Evolutionary conservation across 495 filamentous ascomycete species (phyloP).

Genomic region (Geoglossum glabrum): DNA sequence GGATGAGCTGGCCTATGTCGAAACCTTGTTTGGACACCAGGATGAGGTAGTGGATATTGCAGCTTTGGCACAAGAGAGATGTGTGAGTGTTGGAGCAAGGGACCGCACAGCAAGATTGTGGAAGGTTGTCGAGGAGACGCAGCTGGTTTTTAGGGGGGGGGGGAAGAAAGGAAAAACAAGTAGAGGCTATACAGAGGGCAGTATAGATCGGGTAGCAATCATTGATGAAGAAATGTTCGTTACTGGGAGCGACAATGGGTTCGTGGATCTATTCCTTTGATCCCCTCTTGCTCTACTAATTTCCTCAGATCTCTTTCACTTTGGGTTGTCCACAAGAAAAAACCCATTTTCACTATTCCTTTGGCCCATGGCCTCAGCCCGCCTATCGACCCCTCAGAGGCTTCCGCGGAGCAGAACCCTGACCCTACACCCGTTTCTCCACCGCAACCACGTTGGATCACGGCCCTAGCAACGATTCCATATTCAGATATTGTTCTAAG

Average conservation of each 20-base stretch:
- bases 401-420: conserved; percentile 47
- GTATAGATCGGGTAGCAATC: conserved; percentile 74
- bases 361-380: conserved; percentile 70
- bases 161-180: conserved; percentile 29
- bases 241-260: conserved; percentile 78
- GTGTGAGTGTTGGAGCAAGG: conserved; percentile 71
- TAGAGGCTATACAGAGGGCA: conserved; percentile 47
- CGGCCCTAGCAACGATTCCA: conserved; percentile 64
- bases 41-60: conserved; percentile 70
- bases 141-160: conserved; percentile 84
- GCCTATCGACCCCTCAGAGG: conserved; percentile 38
- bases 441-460: conserved; percentile 67
- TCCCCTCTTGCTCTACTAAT: neutral
- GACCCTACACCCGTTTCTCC: conserved; percentile 33
- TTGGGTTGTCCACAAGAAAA: conserved; percentile 91
- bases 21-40: conserved; percentile 91
- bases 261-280: neutral
- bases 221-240: conserved; percentile 81
- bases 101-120: conserved; percentile 88
- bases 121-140: conserved; percentile 91
- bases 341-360: conserved; percentile 60
- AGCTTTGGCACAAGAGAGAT: conserved; percentile 67
- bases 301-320: conserved; percentile 32
- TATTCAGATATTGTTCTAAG: conserved; percentile 75
- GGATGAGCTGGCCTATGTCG: conserved; percentile 70